Conservation (phyloP, 2,329 filamentous ascomycete genomes). For the Curvularia spicifera region DNA sequence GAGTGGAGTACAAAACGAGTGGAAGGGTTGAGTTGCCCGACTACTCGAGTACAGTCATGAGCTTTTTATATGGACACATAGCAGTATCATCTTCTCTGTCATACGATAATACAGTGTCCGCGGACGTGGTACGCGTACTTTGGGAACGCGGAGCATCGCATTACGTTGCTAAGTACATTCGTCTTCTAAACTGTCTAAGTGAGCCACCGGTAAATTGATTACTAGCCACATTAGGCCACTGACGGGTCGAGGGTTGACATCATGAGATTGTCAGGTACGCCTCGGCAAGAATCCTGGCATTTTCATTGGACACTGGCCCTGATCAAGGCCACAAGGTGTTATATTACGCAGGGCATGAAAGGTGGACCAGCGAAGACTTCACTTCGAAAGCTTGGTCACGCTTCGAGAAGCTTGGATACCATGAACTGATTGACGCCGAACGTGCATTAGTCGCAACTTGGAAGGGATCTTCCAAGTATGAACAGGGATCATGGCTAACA, state of each 20-base stretch:
- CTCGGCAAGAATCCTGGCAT: not conserved
- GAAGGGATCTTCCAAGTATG: not conserved
- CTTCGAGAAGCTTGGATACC: not conserved
- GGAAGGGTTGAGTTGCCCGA: not conserved
- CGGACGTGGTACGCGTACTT: not conserved
- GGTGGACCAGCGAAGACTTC: not conserved
- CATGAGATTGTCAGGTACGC: not conserved
- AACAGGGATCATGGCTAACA: not conserved
- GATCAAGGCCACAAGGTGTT: not conserved
- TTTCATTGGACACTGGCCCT: not conserved
- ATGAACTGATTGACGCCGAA: not conserved
- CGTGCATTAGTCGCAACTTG: not conserved
- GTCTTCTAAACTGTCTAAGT: not conserved
- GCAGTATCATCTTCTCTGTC: not conserved
- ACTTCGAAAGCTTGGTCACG: not conserved
- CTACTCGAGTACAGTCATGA: not conserved
- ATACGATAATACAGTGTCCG: not conserved
- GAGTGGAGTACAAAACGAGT: not conserved
- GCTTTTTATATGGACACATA: not conserved
- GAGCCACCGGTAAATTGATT: not conserved
- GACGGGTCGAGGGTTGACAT: not conserved
- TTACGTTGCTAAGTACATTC: not conserved
- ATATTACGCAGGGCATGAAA: not conserved
- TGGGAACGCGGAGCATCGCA: not conserved
- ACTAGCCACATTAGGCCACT: not conserved